phyloP scores from a whole-genome alignment of 352 stramenopile species.

The Globisporangium mamillatum region DNA sequence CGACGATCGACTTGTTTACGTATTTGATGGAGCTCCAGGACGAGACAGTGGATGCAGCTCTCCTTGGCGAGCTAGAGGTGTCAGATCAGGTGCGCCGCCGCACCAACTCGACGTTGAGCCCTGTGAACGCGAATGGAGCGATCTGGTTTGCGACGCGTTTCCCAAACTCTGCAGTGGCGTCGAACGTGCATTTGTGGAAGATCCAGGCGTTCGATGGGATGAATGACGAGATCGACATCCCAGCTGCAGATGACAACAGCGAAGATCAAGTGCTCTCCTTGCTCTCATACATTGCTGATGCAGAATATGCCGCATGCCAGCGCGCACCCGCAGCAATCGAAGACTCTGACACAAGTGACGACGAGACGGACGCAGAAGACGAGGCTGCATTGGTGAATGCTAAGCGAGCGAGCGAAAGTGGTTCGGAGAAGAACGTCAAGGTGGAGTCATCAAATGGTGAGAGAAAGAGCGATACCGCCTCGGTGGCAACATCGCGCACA shows the following conservation, averaged over 20 bases:
- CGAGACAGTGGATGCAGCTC: constrained; percentile 46
- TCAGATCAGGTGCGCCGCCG: neutral
- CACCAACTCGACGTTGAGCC: constrained; percentile 21
- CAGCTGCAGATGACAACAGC: constrained; percentile 51
- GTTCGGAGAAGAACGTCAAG: neutral
- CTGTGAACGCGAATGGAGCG: constrained; percentile 33
- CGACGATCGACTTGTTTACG: constrained; percentile 82
- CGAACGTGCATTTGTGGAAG: constrained; percentile 80
- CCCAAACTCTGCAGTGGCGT: constrained; percentile 68
- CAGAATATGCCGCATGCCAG: constrained; percentile 75
- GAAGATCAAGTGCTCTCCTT: constrained; percentile 78
- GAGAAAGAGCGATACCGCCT: constrained; percentile 5
- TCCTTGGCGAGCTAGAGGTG: constrained; percentile 35
- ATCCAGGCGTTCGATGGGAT: constrained; percentile 62
- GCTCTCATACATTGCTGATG: constrained; percentile 82
- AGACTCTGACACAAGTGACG: constrained; percentile 32
- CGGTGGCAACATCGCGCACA: constrained; percentile 37
- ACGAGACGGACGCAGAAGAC: constrained; percentile 35
- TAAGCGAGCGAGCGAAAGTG: neutral
- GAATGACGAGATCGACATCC: constrained; percentile 53
- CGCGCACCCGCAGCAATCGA: constrained; percentile 45
- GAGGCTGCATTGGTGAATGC: neutral
- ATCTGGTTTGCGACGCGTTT: constrained; percentile 84
- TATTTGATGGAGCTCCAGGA: constrained; percentile 70
- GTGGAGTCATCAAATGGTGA: neutral